Evolutionary conservation across 805 yeast genomes (phyloP), one percentile per base, ranked within the genome.

Genomic region (Starmerella bombicola): DNA sequence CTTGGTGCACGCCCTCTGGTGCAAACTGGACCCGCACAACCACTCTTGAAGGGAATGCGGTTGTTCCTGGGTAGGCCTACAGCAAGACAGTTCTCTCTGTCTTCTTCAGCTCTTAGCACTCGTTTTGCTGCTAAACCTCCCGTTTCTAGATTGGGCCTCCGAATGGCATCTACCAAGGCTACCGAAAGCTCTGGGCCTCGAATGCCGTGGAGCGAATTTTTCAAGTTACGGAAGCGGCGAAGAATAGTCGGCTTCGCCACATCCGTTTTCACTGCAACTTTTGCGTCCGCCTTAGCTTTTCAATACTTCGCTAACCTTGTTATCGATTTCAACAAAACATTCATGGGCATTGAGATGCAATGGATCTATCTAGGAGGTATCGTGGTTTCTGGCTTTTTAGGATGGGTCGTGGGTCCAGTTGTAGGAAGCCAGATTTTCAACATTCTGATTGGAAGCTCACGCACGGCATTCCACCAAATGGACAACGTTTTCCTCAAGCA

Each of bases 341-440:
- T 88, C 37, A 71, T 80, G 61, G 98, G 97, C 2, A 68, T 88
- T 46, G 97, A 91, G 56, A 84, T 94, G n/a, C 67, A 82, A 51
- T 73, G 81, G 59, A 82, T 83, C 30, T 70, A 79, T 55, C 76
- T 80, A 29, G 83, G 80, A 32, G 85, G 78, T 1, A 73, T 85
- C 33, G 60, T 80, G 41, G 66, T 76, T 12, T 76, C 81, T 12
- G 88, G 88, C 20, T 75, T 74, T 34, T 58, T 79, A 26, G 96
- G 96, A 2, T 84, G 75, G 55, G 62, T 85, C 51, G 65, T 76
- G 35, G 97, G 97, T 2, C 97, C 97, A 33, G 56, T 74, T 3
- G 55, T 83, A 24, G 96, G 95, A 17, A 74, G 79, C 38, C 65
- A 73, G 21, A 53, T 82, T 3, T 86, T 86, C 65, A 70, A 71